Evolutionary conservation across 345 rosid species (phyloP).

Genomic region (Carallia brachiata): DNA sequence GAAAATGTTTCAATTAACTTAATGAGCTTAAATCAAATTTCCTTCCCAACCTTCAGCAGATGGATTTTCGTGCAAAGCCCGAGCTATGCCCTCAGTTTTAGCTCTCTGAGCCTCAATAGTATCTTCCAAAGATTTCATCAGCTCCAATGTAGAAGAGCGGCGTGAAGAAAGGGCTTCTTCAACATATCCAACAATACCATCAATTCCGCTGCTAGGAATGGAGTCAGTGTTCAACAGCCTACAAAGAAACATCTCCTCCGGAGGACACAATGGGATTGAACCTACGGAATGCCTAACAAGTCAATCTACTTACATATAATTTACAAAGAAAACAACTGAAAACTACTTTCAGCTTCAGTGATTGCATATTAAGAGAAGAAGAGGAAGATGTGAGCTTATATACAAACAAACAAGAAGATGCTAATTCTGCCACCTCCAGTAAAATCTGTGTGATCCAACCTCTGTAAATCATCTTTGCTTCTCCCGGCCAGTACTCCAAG

Average conservation of each 20-base stretch:
- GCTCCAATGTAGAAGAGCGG: conserved; percentile 51
- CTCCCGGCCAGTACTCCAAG: conserved; percentile 77
- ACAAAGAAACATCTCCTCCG: conserved; percentile 80
- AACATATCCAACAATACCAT: conserved; percentile 45
- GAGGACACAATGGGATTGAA: conserved; percentile 61
- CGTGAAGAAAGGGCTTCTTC: conserved; percentile 68
- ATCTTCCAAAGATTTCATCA: conserved; percentile 70
- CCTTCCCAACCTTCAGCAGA: conserved; percentile 71
- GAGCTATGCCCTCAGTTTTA: conserved; percentile 51
- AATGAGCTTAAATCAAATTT: conserved; percentile 11
- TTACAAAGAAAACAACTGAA: background rate
- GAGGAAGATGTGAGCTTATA: background rate
- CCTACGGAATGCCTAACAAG: conserved; percentile 38
- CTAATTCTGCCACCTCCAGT: conserved; percentile 45
- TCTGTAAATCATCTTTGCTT: conserved; percentile 37
- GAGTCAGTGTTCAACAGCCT: conserved; percentile 65
- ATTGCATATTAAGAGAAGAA: background rate
- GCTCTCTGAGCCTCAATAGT: conserved; percentile 57
- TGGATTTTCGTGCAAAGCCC: conserved; percentile 38
- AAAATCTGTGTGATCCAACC: conserved; percentile 43
- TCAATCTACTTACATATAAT: conserved; percentile 16
- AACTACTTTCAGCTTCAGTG: background rate
- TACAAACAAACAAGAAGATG: conserved; percentile 5
- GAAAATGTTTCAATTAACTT: conserved; percentile 12
- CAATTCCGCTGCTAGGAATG: conserved; percentile 38